phyloP scores from a whole-genome alignment of 495 filamentous ascomycete species.

The Hyaloscypha variabilis region DNA sequence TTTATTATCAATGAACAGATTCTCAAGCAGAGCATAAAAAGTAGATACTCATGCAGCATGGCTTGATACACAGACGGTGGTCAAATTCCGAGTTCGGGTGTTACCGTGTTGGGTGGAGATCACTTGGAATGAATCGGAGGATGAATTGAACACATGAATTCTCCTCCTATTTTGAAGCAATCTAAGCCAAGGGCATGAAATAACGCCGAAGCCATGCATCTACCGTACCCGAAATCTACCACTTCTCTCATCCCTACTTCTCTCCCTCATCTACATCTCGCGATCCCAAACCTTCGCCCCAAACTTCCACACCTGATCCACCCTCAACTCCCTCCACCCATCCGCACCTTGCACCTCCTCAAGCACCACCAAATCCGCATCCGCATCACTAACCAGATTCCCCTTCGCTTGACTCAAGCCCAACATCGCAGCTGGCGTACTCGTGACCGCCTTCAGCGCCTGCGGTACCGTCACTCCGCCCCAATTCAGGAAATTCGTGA shows the following conservation, averaged over 20 bases:
- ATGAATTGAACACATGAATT: too few relatives aligned
- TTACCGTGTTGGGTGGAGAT: too few relatives aligned
- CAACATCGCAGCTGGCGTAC: constrained; percentile 73
- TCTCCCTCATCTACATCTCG: constrained; percentile 10
- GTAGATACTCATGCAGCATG: too few relatives aligned
- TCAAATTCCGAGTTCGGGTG: too few relatives aligned
- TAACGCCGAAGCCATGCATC: too few relatives aligned
- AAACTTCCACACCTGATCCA: constrained; percentile 81
- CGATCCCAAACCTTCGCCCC: constrained; percentile 41
- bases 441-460: constrained; percentile 70
- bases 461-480: constrained; percentile 62
- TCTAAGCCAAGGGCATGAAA: too few relatives aligned
- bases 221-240: too few relatives aligned
- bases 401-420: constrained; percentile 70
- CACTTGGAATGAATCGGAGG: too few relatives aligned
- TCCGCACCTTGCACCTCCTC: constrained; percentile 50
- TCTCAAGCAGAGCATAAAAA: too few relatives aligned
- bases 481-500: constrained; percentile 79
- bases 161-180: too few relatives aligned
- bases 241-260: background rate
- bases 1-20: too few relatives aligned
- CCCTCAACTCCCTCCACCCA: constrained; percentile 52
- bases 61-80: too few relatives aligned
- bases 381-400: constrained; percentile 64
- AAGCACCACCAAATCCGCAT: constrained; percentile 79